phyloP scores from a whole-genome alignment of 352 stramenopile species.

The Pythium phragmitis region DNA sequence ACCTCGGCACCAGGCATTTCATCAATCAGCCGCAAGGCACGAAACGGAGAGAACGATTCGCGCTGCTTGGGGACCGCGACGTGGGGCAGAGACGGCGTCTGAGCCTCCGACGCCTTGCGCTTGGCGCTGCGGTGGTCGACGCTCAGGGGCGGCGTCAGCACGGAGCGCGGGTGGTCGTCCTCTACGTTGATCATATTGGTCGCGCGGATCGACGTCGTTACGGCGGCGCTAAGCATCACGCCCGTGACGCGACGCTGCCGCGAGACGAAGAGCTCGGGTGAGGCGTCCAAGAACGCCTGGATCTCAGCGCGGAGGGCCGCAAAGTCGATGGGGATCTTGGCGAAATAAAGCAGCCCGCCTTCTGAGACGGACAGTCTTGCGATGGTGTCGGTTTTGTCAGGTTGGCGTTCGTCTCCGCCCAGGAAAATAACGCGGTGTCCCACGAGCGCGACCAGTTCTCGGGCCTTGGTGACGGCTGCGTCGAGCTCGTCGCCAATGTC shows the following conservation, averaged over 20 bases:
- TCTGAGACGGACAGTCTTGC: slow-evolving; percentile 43
- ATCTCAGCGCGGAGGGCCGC: slow-evolving; percentile 52
- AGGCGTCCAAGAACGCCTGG: slow-evolving; percentile 52
- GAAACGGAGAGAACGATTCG: slow-evolving; percentile 20
- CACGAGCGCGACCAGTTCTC: slow-evolving; percentile 34
- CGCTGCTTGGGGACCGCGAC: slow-evolving; percentile 4
- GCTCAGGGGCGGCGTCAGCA: slow-evolving; percentile 16
- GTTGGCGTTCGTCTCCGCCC: slow-evolving; percentile 42
- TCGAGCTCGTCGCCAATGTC: slow-evolving; percentile 56
- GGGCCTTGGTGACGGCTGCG: slow-evolving; percentile 40
- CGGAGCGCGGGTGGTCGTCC: slow-evolving; percentile 17
- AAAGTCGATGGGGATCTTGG: slow-evolving; percentile 58
- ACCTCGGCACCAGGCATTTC: slow-evolving; percentile 22
- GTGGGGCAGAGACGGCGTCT: not conserved
- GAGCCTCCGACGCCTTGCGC: slow-evolving; percentile 14
- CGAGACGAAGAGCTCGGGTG: slow-evolving; percentile 52
- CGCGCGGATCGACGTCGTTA: slow-evolving; percentile 37
- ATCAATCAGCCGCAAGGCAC: slow-evolving; percentile 14
- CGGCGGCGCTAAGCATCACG: slow-evolving; percentile 13
- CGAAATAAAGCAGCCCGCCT: slow-evolving; percentile 59
- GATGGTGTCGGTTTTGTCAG: slow-evolving; percentile 32
- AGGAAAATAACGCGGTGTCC: slow-evolving; percentile 56
- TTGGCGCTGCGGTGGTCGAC: slow-evolving; percentile 18
- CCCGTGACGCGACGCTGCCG: slow-evolving; percentile 34
- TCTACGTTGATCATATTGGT: slow-evolving; percentile 28